Percentiles rank a stretch among this genome's conserved stretches.
Conservation (phyloP, 2,329 filamentous ascomycete species). For the Pezicula rhizophila region DNA sequence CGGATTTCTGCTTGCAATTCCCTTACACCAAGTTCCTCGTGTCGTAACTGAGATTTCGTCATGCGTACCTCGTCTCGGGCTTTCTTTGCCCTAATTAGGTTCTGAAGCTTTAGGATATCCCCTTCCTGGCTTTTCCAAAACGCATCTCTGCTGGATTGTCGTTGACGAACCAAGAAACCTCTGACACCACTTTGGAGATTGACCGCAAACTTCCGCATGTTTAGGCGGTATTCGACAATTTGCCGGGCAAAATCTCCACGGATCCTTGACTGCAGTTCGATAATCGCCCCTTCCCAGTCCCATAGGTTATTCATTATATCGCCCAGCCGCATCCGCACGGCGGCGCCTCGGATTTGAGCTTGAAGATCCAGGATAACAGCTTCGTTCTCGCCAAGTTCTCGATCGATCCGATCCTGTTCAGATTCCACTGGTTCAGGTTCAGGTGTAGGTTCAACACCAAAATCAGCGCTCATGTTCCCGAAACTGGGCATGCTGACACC, state of each 20-base stretch:
- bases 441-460: constrained; percentile 76
- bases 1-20: constrained; percentile 61
- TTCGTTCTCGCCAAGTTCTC: constrained; percentile 76
- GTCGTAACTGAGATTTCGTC: constrained; percentile 51
- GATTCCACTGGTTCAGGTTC: constrained; percentile 72
- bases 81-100: constrained; percentile 66
- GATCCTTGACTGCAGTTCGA: constrained; percentile 80
- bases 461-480: constrained; percentile 92
- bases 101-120: constrained; percentile 75
- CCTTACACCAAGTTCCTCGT: constrained; percentile 56
- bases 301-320: constrained; percentile 83
- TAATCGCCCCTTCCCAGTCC: constrained; percentile 72
- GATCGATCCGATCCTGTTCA: constrained; percentile 80
- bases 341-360: constrained; percentile 75
- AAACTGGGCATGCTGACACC: constrained; percentile 97
- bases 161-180: constrained; percentile 66
- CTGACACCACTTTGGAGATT: constrained; percentile 73
- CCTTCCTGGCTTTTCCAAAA: constrained; percentile 66
- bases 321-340: constrained; percentile 71
- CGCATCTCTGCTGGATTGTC: constrained; percentile 54
- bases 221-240: constrained; percentile 71
- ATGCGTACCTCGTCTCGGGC: constrained; percentile 52
- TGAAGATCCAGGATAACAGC: constrained; percentile 71
- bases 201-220: constrained; percentile 76
- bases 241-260: constrained; percentile 84